A percentile compares a stretch with the other conserved stretches of the same genome.
Conservation (phyloP, 2,329 filamentous ascomycete genomes). For the Nothopassalora personata region DNA sequence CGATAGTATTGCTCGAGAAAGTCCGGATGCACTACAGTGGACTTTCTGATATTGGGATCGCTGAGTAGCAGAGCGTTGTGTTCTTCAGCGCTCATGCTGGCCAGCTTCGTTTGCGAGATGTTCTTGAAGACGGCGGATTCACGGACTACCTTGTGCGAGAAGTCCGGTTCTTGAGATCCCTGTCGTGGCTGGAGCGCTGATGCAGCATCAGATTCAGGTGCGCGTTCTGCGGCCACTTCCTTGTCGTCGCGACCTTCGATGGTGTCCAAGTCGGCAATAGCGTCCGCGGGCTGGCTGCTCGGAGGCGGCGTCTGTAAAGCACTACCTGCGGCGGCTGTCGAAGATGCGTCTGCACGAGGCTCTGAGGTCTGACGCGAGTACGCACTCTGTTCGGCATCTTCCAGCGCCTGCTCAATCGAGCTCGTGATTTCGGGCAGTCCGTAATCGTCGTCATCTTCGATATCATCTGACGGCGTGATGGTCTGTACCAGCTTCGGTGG, state of each 20-base stretch:
- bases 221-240: not conserved
- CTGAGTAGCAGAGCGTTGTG: conserved; percentile 81
- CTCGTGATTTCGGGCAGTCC: conserved; percentile 29
- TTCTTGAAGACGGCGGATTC: conserved; percentile 27
- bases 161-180: conserved; percentile 32
- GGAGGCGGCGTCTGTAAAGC: conserved; percentile 18
- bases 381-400: conserved; percentile 11
- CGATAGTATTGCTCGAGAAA: conserved; percentile 94
- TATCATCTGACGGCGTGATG: conserved; percentile 29
- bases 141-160: conserved; percentile 29
- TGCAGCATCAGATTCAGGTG: not conserved
- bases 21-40: conserved; percentile 84
- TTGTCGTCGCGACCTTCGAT: not conserved
- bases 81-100: conserved; percentile 74
- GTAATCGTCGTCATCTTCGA: conserved; percentile 30
- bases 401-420: conserved; percentile 31
- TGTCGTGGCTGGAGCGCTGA: conserved; percentile 21
- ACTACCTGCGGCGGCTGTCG: not conserved
- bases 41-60: conserved; percentile 80
- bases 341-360: not conserved
- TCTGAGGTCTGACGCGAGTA: not conserved
- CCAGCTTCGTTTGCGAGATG: conserved; percentile 32
- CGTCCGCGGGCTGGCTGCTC: conserved; percentile 9
- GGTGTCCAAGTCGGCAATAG: not conserved
- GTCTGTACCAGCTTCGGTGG: conserved; percentile 25